phyloP scores from a whole-genome alignment of 2,329 filamentous ascomycete genomes.

The Fusarium kyushuense region DNA sequence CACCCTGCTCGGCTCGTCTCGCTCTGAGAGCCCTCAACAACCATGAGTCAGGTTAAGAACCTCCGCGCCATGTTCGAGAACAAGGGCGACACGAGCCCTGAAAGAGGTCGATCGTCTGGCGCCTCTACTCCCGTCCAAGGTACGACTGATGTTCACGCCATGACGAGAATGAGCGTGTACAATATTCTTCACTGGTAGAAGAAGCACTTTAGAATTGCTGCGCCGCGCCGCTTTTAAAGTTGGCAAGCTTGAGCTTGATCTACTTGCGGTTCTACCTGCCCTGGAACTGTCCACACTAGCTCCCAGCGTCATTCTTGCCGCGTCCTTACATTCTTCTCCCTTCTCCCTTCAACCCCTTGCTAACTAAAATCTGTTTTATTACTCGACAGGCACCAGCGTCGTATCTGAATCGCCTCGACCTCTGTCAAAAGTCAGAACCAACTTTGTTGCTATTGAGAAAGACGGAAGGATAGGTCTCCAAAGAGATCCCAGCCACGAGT shows the following conservation, averaged over 20 bases:
- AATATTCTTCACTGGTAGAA: conserved; percentile 19
- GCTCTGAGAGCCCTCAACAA: conserved; percentile 50
- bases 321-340: conserved; percentile 32
- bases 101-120: conserved; percentile 77
- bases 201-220: conserved; percentile 22
- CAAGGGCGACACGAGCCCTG: conserved; percentile 73
- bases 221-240: conserved; percentile 18
- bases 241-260: conserved; percentile 28
- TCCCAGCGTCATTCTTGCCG: conserved; percentile 28
- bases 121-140: conserved; percentile 53
- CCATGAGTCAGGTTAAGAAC: conserved; percentile 78
- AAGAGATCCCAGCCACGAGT: conserved; percentile 55
- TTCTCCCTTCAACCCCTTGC: conserved; percentile 36
- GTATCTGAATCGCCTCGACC: conserved; percentile 69
- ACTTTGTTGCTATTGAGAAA: conserved; percentile 79
- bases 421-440: conserved; percentile 80
- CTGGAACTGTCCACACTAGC: conserved; percentile 37
- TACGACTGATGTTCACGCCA: conserved; percentile 36
- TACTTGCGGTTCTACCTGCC: conserved; percentile 28
- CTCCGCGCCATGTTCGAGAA: conserved; percentile 85
- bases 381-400: conserved; percentile 50
- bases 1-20: conserved; percentile 42
- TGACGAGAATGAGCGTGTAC: conserved; percentile 19
- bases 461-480: conserved; percentile 68
- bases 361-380: conserved; percentile 41